Percentiles rank a stretch among this genome's conserved stretches.
phyloP scores from a whole-genome alignment of 306 rosid species.

The Vachellia pachyceras region DNA sequence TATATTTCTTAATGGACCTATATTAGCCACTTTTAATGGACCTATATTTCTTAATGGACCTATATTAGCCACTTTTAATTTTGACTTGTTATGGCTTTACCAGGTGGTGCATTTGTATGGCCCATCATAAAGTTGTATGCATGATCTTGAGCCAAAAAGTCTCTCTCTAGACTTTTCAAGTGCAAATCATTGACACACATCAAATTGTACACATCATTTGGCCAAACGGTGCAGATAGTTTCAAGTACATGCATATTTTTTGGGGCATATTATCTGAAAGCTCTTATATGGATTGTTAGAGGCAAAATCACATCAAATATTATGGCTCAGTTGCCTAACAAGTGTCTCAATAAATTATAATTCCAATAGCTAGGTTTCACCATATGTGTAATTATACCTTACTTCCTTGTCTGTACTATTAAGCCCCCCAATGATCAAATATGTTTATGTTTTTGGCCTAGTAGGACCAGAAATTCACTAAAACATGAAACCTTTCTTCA shows the following conservation, averaged over 20 bases:
- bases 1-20: too few species aligned
- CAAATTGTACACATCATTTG: too few species aligned
- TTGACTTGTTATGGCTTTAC: not conserved
- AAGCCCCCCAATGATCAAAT: not conserved
- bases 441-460: not conserved
- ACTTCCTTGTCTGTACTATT: not conserved
- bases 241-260: not conserved
- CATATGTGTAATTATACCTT: too few species aligned
- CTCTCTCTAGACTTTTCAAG: slow-evolving; percentile 19
- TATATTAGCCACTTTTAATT: not conserved
- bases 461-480: not conserved
- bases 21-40: too few species aligned
- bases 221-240: slow-evolving; percentile 17
- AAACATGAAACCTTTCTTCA: not conserved
- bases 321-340: too few species aligned
- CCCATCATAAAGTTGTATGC: slow-evolving; percentile 27
- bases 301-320: too few species aligned
- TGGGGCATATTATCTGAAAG: not conserved
- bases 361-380: too few species aligned
- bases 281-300: too few species aligned
- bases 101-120: not conserved
- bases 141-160: slow-evolving; percentile 31
- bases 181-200: slow-evolving; percentile 1
- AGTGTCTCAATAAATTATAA: too few species aligned
- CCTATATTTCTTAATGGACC: slow-evolving; percentile 28